A percentile compares a stretch with the other conserved stretches of the same genome.
Evolutionary conservation across 768 basidiomycete species (phyloP).

Genomic region (Auriscalpium vulgare): DNA sequence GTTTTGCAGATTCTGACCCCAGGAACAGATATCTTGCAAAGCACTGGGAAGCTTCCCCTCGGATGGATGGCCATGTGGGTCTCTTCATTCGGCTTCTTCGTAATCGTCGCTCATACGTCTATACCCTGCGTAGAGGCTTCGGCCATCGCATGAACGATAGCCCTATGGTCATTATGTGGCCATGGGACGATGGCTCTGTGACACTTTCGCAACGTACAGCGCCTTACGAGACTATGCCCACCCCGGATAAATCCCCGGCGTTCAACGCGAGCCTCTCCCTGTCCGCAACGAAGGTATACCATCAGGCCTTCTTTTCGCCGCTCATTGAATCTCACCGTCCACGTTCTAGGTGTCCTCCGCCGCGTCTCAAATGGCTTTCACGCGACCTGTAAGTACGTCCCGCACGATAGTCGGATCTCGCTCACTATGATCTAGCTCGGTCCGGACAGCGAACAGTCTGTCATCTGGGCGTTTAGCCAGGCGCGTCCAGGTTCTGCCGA

Average conservation of each 20-base stretch:
- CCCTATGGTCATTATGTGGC: conserved; percentile 73
- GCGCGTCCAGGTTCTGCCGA: conserved; percentile 40
- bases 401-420: conserved; percentile 27
- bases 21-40: conserved; percentile 14
- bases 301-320: conserved; percentile 7
- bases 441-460: conserved; percentile 27
- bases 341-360: not conserved
- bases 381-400: conserved; percentile 26
- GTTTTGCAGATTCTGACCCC: too few species aligned
- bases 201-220: conserved; percentile 63
- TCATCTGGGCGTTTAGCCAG: conserved; percentile 57
- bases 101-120: not conserved
- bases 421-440: conserved; percentile 30
- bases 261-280: conserved; percentile 36
- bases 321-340: not conserved
- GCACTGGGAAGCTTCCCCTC: conserved; percentile 3
- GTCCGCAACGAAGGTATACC: conserved; percentile 27
- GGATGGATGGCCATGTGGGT: conserved; percentile 22
- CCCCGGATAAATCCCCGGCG: conserved; percentile 43
- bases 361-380: conserved; percentile 7
- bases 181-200: conserved; percentile 33
- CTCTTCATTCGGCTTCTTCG: not conserved
- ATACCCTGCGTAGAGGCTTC: conserved; percentile 41
- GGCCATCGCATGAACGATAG: conserved; percentile 45
- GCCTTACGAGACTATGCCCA: conserved; percentile 45